Base-by-base conservation (phyloP, 139 green algal species). In the Zygnema cylindricum region DNA sequence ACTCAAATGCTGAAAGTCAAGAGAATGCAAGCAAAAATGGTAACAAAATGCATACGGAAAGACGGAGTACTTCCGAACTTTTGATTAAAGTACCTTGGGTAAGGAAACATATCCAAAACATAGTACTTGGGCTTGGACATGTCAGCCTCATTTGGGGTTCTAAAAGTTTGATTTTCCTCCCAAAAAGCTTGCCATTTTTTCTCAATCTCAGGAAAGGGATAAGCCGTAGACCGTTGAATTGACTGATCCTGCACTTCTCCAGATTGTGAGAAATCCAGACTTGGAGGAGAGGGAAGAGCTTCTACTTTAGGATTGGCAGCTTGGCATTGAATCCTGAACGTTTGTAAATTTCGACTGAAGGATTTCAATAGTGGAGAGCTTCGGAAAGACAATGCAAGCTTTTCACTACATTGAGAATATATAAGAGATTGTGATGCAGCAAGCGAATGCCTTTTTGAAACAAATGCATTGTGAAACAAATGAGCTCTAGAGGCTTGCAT, bases 101-200 rank as follows among this genome's bases (percentile, higher is more conserved):
- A 99, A 0, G 97, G 97, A 87, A 99, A 99, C 98, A 99, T 99
- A 92, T 99, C 98, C 73, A 99, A 93, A 0, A 96, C 97, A 71
- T 99, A 99, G 90, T 95, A 98, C 90, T 99, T 99, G 39, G 97
- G 97, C 89, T 98, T 98, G 81, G 57, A 94, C 22, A 93, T 98
- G 94, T 99, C 97, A 55, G 98, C 91, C 16, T 97, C 84, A 3
- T 95, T 90, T 0, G 96, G 96, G 0, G 97, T 99, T 1, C 93
- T 89, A 93, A 99, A 99, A 0, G 96, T 99, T 83, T 98, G 93
- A 69, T 98, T 84, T 75, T 95, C 84, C 69, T 94, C 93, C 97
- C 97, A 99, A 89, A 96, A 95, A 42, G 88, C 92, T 91, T 98
- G 92, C 97, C 97, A 99, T 88, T 98, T 98, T 0, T 78, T 75